Base-by-base conservation (phyloP, 306 rosid genomes). In the Glycine tomentella region DNA sequence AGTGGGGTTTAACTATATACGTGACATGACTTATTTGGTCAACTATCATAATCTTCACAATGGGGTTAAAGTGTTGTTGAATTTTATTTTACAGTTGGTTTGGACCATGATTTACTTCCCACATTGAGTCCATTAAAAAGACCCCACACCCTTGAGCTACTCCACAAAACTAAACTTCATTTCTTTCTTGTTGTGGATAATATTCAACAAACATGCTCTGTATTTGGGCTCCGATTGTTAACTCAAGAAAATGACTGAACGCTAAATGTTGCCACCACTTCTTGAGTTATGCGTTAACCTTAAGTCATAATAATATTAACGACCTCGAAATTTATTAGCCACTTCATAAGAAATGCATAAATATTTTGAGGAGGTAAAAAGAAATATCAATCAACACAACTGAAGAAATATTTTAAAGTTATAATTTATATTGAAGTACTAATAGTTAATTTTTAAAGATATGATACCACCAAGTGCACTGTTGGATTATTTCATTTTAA, bases 11-110 rank as follows among this genome's bases (percentile, higher is more conserved):
- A 77, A 15, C 62, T n/a, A 53, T 20, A 44, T 40, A 25, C 31
- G 6, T 67, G 81, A 67, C 46, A 78, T 77, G 55, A 66, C 64
- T 17, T 44, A 38, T 77, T 77, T 78, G 76, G 82, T 78, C 69
- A 25, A 55, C 76, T 55, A 78, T 68, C 82, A 44, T 25, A 56
- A 13, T 78, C 68, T 56, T 44, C 58, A 44, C 56, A 66, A 67
- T 53, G 8, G 46, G 45, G 70, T 15, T 38, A 58, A 25, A 66
- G 57, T 66, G 38, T 52, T 66, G 55, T 66, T 38, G 66, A 40
- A 16, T 77, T 66, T 78, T 2, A 17, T 3, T 42, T 38, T 25
- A 25, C 31, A 25, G 31, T 25, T 25, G 31, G 31, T 25, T 25
- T 25, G 31, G 31, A 25, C 31, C 31, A 25, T 25, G 31, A 25